Base-by-base conservation (phyloP, 805 yeast genomes). In the Brettanomyces sp. region DNA sequence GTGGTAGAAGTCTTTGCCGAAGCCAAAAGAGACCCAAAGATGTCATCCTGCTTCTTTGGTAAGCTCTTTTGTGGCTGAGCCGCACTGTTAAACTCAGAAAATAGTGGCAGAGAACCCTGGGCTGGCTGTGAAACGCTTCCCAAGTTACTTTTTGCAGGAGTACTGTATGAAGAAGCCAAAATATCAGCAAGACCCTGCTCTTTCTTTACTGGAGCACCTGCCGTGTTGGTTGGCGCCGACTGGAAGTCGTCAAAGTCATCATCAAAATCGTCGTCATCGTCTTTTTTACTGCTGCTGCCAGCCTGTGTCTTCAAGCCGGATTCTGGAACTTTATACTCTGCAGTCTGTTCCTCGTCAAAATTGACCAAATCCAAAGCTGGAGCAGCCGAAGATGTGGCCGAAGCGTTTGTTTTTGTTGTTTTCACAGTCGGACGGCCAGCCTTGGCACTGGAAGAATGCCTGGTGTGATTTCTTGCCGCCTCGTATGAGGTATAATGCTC, bases 181-280 rank as follows among this genome's bases (percentile, higher is more conserved):
- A 68, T 50, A 43, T 62, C 64, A 24, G 68, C 58, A 8, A 68
- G 52, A 40, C 64, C 66, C 45, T 52, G 53, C 5, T 63, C 43
- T 43, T 48, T 35, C 7, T 49, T 24, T 9, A 52, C 42, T 3
- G 52, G 41, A 3, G 56, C 43, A n/a, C 61, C 39, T 14, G 50
- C 25, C 12, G 47, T 36, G 8, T 51, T 36, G 8, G 53, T 41
- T 59, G 61, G 14, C 11, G 88, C 84, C 48, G 72, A 65, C 62
- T 85, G 91, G 72, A 85, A 85, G 52, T 85, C 93, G 52, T 84
- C 88, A 59, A 85, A 85, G 37, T 85, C 93, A 51, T 83, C 87
- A 46, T 79, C 88, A 46, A 74, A 77, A 28, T 76, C 85, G 8
- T 73, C 78, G 5, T 61, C 62, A 5, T 44, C 54, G n/a, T 24